Percentiles rank a stretch among this genome's conserved stretches.
These are phyloP conservation scores for Saturnispora mendoncae DNA, from an alignment of 805 yeast species.

Conservation along the genomic window DNA sequence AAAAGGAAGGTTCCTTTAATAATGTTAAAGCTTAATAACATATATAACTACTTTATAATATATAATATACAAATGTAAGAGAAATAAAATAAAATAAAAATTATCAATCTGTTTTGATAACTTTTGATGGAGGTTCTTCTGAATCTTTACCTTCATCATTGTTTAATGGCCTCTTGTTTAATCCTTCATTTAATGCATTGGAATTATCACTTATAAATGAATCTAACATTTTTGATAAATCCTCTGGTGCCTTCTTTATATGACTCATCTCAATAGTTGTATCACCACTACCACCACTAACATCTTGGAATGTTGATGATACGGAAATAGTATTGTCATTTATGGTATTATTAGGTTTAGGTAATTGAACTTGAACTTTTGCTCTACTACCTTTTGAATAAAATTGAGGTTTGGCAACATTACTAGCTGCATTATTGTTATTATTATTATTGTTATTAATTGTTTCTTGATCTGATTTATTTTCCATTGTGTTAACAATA, in stretches of 20 bases:
- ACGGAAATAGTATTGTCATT: background rate
- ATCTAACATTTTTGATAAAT: constrained; percentile 7
- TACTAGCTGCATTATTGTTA: background rate
- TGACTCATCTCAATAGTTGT: background rate
- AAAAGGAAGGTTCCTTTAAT: constrained; percentile 79
- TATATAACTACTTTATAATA: background rate
- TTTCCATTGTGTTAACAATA: background rate
- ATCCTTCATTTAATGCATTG: constrained; percentile 8
- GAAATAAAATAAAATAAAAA: background rate
- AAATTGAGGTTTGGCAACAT: constrained; percentile 6
- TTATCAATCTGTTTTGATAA: constrained; percentile 3
- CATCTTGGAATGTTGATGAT: background rate
- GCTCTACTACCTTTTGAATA: constrained; percentile 2
- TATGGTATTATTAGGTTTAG: background rate
- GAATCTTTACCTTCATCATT: background rate
- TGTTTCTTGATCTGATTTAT: background rate
- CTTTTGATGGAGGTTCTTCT: constrained; percentile 4
- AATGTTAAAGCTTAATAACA: constrained; percentile 48
- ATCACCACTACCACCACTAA: background rate
- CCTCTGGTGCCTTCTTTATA: constrained; percentile 2
- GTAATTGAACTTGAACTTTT: background rate
- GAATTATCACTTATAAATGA: constrained; percentile 10
- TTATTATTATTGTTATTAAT: background rate
- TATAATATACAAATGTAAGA: constrained; percentile 5
- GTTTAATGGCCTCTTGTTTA: constrained; percentile 3